A percentile compares a stretch with the other conserved stretches of the same genome.
Evolutionary conservation across 2,329 filamentous ascomycete species (phyloP).

Genomic region (Elsinoe australis): DNA sequence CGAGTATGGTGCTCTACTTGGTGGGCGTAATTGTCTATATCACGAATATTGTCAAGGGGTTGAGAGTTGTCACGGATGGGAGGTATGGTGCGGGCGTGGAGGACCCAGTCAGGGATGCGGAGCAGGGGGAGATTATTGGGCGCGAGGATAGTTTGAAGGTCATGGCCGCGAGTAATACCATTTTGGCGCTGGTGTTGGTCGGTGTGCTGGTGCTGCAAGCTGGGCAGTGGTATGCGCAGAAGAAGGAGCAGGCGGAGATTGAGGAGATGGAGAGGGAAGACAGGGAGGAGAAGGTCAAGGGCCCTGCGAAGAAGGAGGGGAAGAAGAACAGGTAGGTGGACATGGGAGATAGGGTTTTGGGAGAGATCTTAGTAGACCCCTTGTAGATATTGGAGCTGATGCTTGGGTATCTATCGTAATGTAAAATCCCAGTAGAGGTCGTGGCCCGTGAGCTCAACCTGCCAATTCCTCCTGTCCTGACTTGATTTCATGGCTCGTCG

Average conservation of each 20-base stretch:
- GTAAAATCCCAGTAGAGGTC: background rate
- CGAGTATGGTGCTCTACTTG: conserved; percentile 64
- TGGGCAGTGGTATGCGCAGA: conserved; percentile 97
- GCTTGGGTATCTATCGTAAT: conserved; percentile 15
- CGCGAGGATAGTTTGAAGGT: conserved; percentile 88
- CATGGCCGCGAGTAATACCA: conserved; percentile 89
- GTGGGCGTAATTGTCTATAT: conserved; percentile 89
- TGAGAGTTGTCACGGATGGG: conserved; percentile 71
- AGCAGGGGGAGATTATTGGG: conserved; percentile 59
- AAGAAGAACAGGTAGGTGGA: conserved; percentile 21
- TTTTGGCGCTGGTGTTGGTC: conserved; percentile 82
- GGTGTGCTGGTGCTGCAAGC: conserved; percentile 90
- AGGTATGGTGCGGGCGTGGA: conserved; percentile 48
- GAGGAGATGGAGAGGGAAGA: conserved; percentile 53
- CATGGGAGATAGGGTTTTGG: too few relatives aligned
- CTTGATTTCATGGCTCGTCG: background rate
- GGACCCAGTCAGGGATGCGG: conserved; percentile 34
- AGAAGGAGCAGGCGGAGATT: conserved; percentile 77
- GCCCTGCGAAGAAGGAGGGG: conserved; percentile 27
- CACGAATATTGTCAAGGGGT: conserved; percentile 91
- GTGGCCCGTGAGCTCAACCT: background rate
- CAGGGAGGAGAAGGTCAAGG: conserved; percentile 39
- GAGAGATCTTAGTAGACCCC: too few relatives aligned
- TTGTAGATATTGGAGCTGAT: conserved; percentile 8
- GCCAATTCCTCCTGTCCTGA: background rate